Evolutionary conservation across 257 asterid species (phyloP).

Genomic region (Solanum bukasovii): DNA sequence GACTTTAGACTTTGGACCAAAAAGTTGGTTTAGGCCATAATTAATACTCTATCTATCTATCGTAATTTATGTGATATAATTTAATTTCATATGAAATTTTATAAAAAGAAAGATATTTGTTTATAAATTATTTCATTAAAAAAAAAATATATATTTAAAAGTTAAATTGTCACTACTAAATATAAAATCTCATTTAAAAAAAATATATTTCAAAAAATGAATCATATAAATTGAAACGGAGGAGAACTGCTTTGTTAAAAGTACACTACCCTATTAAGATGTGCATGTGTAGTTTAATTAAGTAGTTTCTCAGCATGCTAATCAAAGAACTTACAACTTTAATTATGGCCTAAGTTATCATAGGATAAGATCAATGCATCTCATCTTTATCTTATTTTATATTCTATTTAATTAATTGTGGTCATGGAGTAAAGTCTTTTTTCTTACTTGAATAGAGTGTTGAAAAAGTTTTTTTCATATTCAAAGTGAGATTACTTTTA

Average conservation of each 20-base stretch:
- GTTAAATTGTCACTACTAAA: no score
- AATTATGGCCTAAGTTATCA: background rate
- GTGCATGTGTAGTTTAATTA: conserved; percentile 1
- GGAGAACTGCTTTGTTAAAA: background rate
- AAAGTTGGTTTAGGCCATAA: background rate
- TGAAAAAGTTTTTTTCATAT: background rate
- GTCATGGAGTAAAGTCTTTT: background rate
- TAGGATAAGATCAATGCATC: background rate
- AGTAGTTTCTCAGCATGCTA: background rate
- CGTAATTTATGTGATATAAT: background rate
- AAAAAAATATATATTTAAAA: background rate
- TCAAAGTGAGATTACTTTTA: background rate
- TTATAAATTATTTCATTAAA: background rate
- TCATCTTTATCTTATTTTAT: background rate
- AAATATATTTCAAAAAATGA: no score
- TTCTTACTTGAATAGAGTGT: background rate
- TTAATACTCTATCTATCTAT: background rate
- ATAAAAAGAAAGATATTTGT: background rate
- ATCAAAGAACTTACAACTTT: conserved; percentile 2
- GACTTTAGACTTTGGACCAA: background rate
- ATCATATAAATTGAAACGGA: background rate
- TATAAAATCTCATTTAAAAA: no score
- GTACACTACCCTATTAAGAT: background rate
- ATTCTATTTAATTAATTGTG: background rate
- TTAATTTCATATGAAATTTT: background rate